phyloP scores from a whole-genome alignment of 1,284 basidiomycete genomes.

The Thecaphora thlaspeos region DNA sequence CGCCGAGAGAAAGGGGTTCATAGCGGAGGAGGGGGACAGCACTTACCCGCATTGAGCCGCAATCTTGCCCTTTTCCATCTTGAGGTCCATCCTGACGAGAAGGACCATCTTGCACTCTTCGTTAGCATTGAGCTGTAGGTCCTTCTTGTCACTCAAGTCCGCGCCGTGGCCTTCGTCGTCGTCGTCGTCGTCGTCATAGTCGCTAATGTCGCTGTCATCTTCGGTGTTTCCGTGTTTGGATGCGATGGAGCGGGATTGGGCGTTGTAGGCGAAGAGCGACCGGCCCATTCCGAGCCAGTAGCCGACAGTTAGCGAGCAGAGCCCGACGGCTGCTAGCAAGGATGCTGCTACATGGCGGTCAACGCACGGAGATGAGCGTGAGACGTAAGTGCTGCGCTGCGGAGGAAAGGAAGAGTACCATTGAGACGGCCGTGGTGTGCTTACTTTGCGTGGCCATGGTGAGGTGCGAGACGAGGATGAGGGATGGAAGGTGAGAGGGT shows the following conservation, averaged over 20 bases:
- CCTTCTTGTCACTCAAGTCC: slow-evolving; percentile 15
- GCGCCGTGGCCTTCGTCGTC: slow-evolving; percentile 25
- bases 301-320: slow-evolving; percentile 43
- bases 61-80: slow-evolving; percentile 58
- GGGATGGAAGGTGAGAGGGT: no score
- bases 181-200: slow-evolving; percentile 19
- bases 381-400: no score
- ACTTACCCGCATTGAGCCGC: slow-evolving; percentile 53
- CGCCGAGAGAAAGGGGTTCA: no score
- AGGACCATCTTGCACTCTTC: slow-evolving; percentile 57
- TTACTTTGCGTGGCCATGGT: no score
- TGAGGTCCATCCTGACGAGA: slow-evolving; percentile 53
- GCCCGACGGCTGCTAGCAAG: slow-evolving; percentile 27
- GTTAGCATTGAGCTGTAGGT: slow-evolving; percentile 1
- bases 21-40: no score
- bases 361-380: neutral
- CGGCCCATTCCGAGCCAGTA: slow-evolving; percentile 44
- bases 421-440: no score
- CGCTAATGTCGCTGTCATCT: slow-evolving; percentile 10
- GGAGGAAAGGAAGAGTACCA: no score
- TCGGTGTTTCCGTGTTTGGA: neutral
- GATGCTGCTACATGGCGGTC: neutral
- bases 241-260: slow-evolving; percentile 15
- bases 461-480: no score
- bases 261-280: slow-evolving; percentile 41